Evolutionary conservation across 495 filamentous ascomycete genomes (phyloP).

Genomic region (Xylaria curta): DNA sequence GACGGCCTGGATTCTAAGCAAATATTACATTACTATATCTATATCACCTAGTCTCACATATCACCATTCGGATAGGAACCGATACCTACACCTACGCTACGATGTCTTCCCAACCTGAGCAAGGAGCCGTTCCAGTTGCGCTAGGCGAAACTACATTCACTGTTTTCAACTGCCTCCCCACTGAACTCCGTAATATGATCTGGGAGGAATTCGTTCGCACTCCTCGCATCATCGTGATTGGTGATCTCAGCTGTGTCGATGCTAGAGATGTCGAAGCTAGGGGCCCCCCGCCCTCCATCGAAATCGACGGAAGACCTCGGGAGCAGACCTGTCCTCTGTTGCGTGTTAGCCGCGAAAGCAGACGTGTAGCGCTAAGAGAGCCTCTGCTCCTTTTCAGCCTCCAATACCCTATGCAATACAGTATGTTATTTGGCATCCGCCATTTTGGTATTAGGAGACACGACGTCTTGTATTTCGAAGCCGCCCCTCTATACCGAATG

Average conservation of each 20-base stretch:
- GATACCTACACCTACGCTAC: not conserved
- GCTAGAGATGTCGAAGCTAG: too few species aligned
- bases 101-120: not conserved
- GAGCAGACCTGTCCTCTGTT: slow-evolving; percentile 2
- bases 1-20: too few species aligned
- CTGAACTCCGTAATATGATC: not conserved
- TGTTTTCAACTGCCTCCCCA: not conserved
- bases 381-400: not conserved
- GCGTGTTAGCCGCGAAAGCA: not conserved
- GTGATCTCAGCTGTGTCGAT: too few species aligned
- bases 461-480: not conserved
- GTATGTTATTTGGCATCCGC: not conserved
- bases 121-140: not conserved
- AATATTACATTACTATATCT: too few species aligned
- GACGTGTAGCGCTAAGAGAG: not conserved
- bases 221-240: not conserved
- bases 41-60: too few species aligned
- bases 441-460: not conserved
- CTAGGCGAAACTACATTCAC: not conserved
- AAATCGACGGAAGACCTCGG: not conserved
- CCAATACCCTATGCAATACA: not conserved
- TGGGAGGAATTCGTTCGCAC: not conserved
- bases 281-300: too few species aligned
- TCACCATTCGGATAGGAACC: not conserved
- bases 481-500: too few species aligned